These are phyloP conservation scores for Gossypium gossypioides DNA, from an alignment of 441 rosid genomes.

Conservation along the genomic window DNA sequence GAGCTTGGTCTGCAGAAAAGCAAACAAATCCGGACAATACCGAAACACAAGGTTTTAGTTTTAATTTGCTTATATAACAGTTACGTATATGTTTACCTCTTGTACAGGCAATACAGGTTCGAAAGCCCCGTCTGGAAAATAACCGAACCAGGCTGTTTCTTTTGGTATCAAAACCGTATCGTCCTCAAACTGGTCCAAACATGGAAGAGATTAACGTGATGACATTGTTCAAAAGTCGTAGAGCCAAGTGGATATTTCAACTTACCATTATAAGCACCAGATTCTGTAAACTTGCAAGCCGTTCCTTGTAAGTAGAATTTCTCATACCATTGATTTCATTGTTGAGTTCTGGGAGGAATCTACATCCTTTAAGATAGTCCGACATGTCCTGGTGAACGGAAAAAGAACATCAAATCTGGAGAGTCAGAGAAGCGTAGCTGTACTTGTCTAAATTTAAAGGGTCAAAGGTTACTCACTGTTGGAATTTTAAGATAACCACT, in stretches of 20 bases:
- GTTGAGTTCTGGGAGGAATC: slow-evolving; percentile 70
- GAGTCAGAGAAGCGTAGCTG: neutral
- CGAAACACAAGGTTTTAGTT: neutral
- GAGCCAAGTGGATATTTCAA: neutral
- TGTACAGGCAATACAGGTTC: slow-evolving; percentile 42
- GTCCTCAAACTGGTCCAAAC: slow-evolving; percentile 52
- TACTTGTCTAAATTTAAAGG: neutral
- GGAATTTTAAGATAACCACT: slow-evolving; percentile 70
- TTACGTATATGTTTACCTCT: slow-evolving; percentile 38
- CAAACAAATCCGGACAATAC: neutral
- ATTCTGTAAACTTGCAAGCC: slow-evolving; percentile 52
- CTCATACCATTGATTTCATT: slow-evolving; percentile 39
- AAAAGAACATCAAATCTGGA: neutral
- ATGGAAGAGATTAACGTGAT: slow-evolving; percentile 9
- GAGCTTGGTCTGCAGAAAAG: slow-evolving; percentile 43
- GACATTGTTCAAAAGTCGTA: neutral
- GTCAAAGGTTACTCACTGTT: slow-evolving; percentile 38
- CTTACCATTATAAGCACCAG: slow-evolving; percentile 29
- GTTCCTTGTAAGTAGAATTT: slow-evolving; percentile 65
- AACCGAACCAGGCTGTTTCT: slow-evolving; percentile 80
- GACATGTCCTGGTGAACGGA: slow-evolving; percentile 37
- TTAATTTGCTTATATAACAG: neutral
- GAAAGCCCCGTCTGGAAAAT: slow-evolving; percentile 60
- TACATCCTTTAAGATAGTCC: slow-evolving; percentile 51
- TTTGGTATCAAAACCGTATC: slow-evolving; percentile 65